Base-by-base conservation (phyloP, 176 grass and related monocot genomes). In the Alloteropsis semialata region DNA sequence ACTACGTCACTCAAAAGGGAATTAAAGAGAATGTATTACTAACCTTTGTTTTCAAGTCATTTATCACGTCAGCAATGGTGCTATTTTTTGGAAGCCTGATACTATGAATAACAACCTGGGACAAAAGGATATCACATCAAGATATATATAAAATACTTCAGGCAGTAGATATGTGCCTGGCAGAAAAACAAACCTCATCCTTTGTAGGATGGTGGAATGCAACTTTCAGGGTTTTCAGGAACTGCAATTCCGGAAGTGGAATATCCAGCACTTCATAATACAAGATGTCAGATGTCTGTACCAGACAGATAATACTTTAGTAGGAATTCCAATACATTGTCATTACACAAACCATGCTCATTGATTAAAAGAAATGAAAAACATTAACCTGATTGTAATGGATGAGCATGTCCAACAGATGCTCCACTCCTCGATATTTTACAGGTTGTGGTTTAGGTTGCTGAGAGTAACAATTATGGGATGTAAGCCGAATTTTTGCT, bases 211-310 rank as follows among this genome's bases (percentile, higher is more conserved):
- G 95, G 70, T 98, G 95, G 53, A 98, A 98, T 81, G 92, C 92
- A 80, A 94, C 95, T 91, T 97, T 97, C 56, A 97, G 86, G 67
- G 95, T 92, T 91, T 97, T 97, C 54, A 97, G 77, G 84, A 87
- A 80, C 84, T 98, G 95, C 84, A 98, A 81, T 83, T 98, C 95
- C 65, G 95, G 95, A 69, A 98, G 67, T 56, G 95, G 92, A 80
- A 98, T 94, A 77, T 98, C 95, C 88, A 98, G 58, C 32, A 92
- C 92, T 91, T 98, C 95, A 70, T 94, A 98, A 74, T 98, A 98
- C 74, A 98, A 87, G 45, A 98, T 94, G 70, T 94, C 92, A 25
- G 95, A 94, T 5, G 84, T 94, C 94, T 97, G 91, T 28, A 73
- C 34, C 34, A 89, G 68, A 48, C 11, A 70, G 59, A 55, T 16